These are phyloP conservation scores for Trypanosoma vivax DNA, from an alignment of 208 protist genomes.

Conservation along the genomic window DNA sequence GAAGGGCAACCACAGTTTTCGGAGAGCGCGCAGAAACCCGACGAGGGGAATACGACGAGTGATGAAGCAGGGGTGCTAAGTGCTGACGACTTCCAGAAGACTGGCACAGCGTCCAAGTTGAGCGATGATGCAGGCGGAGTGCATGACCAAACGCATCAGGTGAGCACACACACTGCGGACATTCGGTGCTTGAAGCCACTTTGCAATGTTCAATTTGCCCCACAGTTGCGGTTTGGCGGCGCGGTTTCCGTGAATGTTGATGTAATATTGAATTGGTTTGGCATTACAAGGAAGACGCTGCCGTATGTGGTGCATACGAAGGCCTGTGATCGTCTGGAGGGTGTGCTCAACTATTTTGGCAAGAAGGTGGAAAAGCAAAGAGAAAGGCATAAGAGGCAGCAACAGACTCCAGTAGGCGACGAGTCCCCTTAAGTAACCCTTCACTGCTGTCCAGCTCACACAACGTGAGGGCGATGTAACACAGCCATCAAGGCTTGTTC, in stretches of 20 bases:
- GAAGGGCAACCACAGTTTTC: not conserved
- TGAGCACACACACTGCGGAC: slow-evolving; percentile 11
- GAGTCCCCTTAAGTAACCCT: not conserved
- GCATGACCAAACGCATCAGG: not conserved
- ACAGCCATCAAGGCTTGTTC: not conserved
- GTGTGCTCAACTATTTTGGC: slow-evolving; percentile 25
- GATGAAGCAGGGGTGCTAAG: not conserved
- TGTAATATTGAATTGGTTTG: slow-evolving; percentile 86
- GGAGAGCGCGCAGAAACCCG: not conserved
- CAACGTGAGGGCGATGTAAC: no score
- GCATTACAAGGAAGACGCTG: slow-evolving; percentile 81
- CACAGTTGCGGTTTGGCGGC: slow-evolving; percentile 82
- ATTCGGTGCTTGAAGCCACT: slow-evolving; percentile 44
- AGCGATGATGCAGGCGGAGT: not conserved
- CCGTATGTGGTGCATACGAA: slow-evolving; percentile 61
- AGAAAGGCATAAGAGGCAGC: slow-evolving; percentile 16
- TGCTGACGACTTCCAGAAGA: not conserved
- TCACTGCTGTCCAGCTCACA: no score
- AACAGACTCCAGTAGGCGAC: not conserved
- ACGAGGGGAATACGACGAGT: no score
- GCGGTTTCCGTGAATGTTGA: slow-evolving; percentile 85
- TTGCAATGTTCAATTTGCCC: slow-evolving; percentile 61
- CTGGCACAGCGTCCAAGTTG: no score
- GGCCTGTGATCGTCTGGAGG: slow-evolving; percentile 66
- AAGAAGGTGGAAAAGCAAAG: slow-evolving; percentile 16